Evolutionary conservation across 805 yeast species (phyloP).

Genomic region (Monosporozyma solicola): DNA sequence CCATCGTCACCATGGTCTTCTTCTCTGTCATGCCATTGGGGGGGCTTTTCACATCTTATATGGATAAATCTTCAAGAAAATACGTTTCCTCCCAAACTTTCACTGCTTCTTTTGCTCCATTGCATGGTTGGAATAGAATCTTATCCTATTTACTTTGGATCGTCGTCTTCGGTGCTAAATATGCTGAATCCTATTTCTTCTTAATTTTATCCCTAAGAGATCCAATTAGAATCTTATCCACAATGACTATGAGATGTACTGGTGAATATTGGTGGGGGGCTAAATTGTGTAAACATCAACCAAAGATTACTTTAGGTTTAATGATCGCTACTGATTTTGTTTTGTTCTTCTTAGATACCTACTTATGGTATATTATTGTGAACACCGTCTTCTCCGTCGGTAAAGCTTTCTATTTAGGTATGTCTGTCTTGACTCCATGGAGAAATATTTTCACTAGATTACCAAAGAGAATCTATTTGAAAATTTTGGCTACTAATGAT

Average conservation of each 20-base stretch:
- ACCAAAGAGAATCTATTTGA: conserved; percentile 98
- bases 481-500: conserved; percentile 94
- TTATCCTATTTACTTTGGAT: conserved; percentile 90
- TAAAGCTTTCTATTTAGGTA: conserved; percentile 97
- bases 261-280: conserved; percentile 89
- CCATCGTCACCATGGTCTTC: conserved; percentile 73
- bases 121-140: conserved; percentile 89
- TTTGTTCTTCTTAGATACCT: conserved; percentile 96
- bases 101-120: conserved; percentile 80
- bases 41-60: conserved; percentile 86
- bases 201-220: conserved; percentile 84
- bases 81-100: conserved; percentile 92
- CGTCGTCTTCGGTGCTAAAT: conserved; percentile 81
- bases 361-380: conserved; percentile 95
- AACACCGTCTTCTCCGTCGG: conserved; percentile 95
- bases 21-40: conserved; percentile 95
- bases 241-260: conserved; percentile 82
- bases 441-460: conserved; percentile 95
- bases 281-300: conserved; percentile 72
- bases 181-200: conserved; percentile 84
- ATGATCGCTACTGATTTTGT: conserved; percentile 90
- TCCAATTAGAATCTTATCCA: conserved; percentile 84
- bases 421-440: conserved; percentile 98
- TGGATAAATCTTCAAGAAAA: conserved; percentile 77
- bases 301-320: conserved; percentile 81